Conservation (phyloP, 768 basidiomycete genomes). For the Tephrocybe sp. region DNA sequence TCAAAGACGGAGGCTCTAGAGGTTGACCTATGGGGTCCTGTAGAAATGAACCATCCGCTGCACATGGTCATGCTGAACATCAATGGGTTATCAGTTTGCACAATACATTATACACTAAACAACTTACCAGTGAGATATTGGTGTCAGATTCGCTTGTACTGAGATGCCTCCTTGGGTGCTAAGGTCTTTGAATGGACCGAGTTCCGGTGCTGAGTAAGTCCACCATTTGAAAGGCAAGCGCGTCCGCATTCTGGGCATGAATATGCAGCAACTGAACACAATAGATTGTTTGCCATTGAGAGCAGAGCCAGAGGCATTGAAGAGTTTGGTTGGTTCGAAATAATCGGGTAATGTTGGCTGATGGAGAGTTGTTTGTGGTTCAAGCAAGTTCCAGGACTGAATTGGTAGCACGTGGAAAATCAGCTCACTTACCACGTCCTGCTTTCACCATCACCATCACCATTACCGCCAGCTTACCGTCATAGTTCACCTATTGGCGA, state of each 20-base stretch:
- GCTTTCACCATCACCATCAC: too few species aligned
- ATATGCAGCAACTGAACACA: not conserved
- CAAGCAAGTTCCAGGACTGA: too few species aligned
- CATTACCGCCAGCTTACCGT: too few species aligned
- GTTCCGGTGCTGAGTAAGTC: constrained; percentile 9
- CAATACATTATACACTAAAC: not conserved
- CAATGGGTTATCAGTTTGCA: not conserved
- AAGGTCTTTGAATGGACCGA: constrained; percentile 4
- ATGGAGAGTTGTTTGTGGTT: too few species aligned
- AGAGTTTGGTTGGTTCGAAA: too few species aligned
- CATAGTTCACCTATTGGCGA: too few species aligned
- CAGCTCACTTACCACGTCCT: too few species aligned
- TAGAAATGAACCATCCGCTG: not conserved
- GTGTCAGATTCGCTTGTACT: constrained; percentile 11
- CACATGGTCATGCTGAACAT: constrained; percentile 16
- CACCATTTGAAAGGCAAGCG: constrained; percentile 6
- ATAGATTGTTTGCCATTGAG: not conserved
- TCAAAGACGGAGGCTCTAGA: not conserved
- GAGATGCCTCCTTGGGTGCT: constrained; percentile 4
- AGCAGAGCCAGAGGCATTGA: too few species aligned
- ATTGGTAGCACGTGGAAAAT: too few species aligned
- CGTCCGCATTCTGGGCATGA: constrained; percentile 1
- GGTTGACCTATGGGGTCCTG: not conserved
- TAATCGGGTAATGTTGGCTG: too few species aligned
- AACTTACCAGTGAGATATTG: constrained; percentile 17